Conservation (phyloP, 768 basidiomycete genomes). For the Hydnomerulius pinastri region DNA sequence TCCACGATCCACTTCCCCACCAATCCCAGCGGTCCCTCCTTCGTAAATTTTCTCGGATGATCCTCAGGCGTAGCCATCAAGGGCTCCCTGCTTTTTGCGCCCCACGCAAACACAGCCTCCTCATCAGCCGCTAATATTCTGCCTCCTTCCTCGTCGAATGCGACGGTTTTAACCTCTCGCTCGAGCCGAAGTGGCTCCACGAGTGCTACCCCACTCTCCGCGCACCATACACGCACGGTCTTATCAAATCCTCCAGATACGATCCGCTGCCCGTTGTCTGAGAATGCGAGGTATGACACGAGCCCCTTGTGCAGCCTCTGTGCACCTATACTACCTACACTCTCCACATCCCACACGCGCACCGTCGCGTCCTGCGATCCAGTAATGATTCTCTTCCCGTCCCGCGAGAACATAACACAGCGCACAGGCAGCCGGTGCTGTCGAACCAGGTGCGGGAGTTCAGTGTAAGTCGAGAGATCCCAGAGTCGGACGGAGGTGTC, state of each 20-base stretch:
- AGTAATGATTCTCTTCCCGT: conserved; percentile 31
- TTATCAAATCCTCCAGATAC: conserved; percentile 32
- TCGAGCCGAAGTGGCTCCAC: conserved; percentile 23
- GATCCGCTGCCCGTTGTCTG: conserved; percentile 27
- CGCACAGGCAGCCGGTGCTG: conserved; percentile 28
- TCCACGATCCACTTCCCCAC: conserved; percentile 29
- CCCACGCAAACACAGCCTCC: conserved; percentile 29
- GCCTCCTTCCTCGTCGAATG: conserved; percentile 19
- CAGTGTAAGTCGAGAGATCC: conserved; percentile 18
- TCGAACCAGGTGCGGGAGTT: conserved; percentile 28
- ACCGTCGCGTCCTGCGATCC: conserved; percentile 26
- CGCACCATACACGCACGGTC: conserved; percentile 33
- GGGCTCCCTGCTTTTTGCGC: conserved; percentile 19
- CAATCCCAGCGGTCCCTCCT: conserved; percentile 13
- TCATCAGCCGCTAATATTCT: conserved; percentile 28
- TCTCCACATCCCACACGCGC: conserved; percentile 34
- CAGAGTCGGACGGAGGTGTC: conserved; percentile 34
- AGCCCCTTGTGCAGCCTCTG: conserved; percentile 27
- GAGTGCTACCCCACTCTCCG: conserved; percentile 20
- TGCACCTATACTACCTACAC: conserved; percentile 28
- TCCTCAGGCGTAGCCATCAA: conserved; percentile 22
- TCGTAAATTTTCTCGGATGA: conserved; percentile 10
- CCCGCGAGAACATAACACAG: conserved; percentile 27
- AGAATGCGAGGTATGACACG: conserved; percentile 29
- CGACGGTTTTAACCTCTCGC: conserved; percentile 19